These are phyloP conservation scores for Candida manassasensis DNA, from an alignment of 805 yeast genomes.

Conservation along the genomic window DNA sequence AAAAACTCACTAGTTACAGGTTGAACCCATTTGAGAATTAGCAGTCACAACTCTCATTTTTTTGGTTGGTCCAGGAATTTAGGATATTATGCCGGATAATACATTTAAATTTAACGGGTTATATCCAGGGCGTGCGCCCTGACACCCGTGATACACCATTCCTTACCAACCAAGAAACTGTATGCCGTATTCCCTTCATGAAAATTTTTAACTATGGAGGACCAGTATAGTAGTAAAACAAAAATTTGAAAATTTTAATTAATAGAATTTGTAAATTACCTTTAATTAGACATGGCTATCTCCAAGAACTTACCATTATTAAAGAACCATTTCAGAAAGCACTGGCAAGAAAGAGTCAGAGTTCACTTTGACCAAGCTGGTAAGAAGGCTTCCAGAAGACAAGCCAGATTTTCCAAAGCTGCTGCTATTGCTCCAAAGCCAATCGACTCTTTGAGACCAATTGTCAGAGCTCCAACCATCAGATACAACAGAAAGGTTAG, in stretches of 20 bases:
- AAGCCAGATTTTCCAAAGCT: slow-evolving; percentile 89
- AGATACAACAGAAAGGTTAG: slow-evolving; percentile 99
- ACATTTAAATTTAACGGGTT: too few species aligned
- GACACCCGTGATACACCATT: too few species aligned
- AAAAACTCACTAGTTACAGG: slow-evolving; percentile 3
- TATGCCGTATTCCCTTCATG: too few species aligned
- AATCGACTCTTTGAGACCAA: slow-evolving; percentile 91
- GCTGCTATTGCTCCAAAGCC: slow-evolving; percentile 97
- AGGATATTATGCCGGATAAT: too few species aligned
- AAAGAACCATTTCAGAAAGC: slow-evolving; percentile 99
- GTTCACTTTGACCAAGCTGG: slow-evolving; percentile 99
- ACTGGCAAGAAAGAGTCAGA: slow-evolving; percentile 99
- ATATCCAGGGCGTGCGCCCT: too few species aligned
- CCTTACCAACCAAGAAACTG: too few species aligned
- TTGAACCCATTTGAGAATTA: neutral
- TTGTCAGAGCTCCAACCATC: slow-evolving; percentile 98
- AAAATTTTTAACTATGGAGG: slow-evolving; percentile 1
- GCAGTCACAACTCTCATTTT: slow-evolving; percentile 5
- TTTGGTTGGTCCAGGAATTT: too few species aligned
- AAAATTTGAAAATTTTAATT: slow-evolving; percentile 1
- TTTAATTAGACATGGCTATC: slow-evolving; percentile 62
- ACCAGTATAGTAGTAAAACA: neutral
- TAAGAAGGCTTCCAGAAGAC: slow-evolving; percentile 96
- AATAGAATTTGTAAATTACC: slow-evolving; percentile 1
- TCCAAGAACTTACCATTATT: slow-evolving; percentile 97